Evolutionary conservation across 352 stramenopile genomes (phyloP).

Genomic region (Vaucheria bursata): DNA sequence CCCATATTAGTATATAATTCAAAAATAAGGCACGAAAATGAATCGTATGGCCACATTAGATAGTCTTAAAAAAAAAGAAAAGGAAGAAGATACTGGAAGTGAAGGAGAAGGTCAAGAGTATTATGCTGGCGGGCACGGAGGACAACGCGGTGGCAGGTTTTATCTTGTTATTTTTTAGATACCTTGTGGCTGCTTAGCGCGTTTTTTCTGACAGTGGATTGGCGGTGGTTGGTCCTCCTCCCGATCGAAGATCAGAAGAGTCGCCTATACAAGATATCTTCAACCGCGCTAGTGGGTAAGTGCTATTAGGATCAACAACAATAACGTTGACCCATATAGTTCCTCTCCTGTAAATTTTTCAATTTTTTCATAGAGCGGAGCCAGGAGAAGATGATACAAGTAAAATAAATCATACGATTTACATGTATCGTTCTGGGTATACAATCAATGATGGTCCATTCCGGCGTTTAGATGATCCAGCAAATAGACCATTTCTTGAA

Average conservation of each 20-base stretch:
- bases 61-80: slow-evolving; percentile 36
- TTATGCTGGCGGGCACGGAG: slow-evolving; percentile 31
- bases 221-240: slow-evolving; percentile 29
- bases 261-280: slow-evolving; percentile 38
- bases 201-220: slow-evolving; percentile 21
- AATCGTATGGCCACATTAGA: slow-evolving; percentile 31
- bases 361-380: no score
- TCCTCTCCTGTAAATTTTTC: no score
- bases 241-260: neutral
- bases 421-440: slow-evolving; percentile 64
- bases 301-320: no score
- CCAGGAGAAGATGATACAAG: neutral
- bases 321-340: no score
- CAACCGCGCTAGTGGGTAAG: slow-evolving; percentile 14
- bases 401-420: slow-evolving; percentile 52
- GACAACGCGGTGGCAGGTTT: slow-evolving; percentile 31
- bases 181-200: neutral
- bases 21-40: no score
- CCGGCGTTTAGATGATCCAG: slow-evolving; percentile 58
- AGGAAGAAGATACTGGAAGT: slow-evolving; percentile 7
- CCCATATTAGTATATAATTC: no score
- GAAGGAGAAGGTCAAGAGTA: slow-evolving; percentile 36
- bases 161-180: no score
- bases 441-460: slow-evolving; percentile 62
- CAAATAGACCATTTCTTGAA: slow-evolving; percentile 60